Evolutionary conservation across 2,329 filamentous ascomycete genomes (phyloP).

Genomic region (Metarhizium guizhouense): DNA sequence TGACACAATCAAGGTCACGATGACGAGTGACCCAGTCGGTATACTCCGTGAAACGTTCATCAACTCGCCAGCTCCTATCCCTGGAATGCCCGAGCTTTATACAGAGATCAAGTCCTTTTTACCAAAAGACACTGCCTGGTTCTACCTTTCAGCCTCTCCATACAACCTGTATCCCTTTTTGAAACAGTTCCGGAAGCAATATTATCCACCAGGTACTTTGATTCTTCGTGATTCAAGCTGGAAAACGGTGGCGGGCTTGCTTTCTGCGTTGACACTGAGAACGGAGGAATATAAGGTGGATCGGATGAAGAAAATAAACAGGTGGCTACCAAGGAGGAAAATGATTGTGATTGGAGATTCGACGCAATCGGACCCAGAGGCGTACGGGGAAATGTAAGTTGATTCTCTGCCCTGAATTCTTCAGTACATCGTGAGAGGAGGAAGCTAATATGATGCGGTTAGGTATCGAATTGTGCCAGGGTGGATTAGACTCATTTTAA

Average conservation of each 20-base stretch:
- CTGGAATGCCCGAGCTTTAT: slow-evolving; percentile 83
- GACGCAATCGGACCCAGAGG: slow-evolving; percentile 84
- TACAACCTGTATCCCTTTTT: slow-evolving; percentile 93
- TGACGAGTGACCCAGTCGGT: slow-evolving; percentile 69
- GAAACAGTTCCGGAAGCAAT: slow-evolving; percentile 57
- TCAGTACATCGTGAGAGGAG: background rate
- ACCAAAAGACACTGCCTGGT: slow-evolving; percentile 61
- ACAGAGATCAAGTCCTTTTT: slow-evolving; percentile 47
- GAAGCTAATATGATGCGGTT: slow-evolving; percentile 8
- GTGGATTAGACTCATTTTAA: slow-evolving; percentile 79
- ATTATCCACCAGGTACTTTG: slow-evolving; percentile 72
- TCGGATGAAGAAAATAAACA: slow-evolving; percentile 67
- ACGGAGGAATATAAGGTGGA: slow-evolving; percentile 82
- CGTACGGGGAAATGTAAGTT: slow-evolving; percentile 70
- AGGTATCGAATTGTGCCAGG: slow-evolving; percentile 55
- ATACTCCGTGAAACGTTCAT: slow-evolving; percentile 81
- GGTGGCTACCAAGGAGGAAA: slow-evolving; percentile 68
- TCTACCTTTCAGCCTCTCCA: slow-evolving; percentile 88
- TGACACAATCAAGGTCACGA: slow-evolving; percentile 89
- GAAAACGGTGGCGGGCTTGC: slow-evolving; percentile 73
- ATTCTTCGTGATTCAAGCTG: slow-evolving; percentile 79
- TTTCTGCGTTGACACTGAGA: slow-evolving; percentile 69
- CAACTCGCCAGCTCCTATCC: slow-evolving; percentile 59
- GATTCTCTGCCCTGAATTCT: background rate
- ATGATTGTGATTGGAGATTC: slow-evolving; percentile 85